Base-by-base conservation (phyloP, 177 flowering plant species). In the Tripterygium wilfordii region DNA sequence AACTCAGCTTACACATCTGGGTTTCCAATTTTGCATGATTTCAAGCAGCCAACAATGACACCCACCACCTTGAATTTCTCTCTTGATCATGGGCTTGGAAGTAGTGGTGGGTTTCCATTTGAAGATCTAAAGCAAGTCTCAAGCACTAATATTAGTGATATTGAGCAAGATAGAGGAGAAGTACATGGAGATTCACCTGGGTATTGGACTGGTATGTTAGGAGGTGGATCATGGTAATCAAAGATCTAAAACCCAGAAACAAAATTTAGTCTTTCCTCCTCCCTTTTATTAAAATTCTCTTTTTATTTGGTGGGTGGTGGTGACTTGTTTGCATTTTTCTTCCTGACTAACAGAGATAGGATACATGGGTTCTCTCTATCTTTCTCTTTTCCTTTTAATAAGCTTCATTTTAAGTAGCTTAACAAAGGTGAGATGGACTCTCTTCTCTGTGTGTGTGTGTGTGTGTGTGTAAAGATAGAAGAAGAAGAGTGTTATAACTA, bases 131-230 rank as follows among this genome's bases (percentile, higher is more conserved):
- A 38, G 24, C 42, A 38, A 41, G 82, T 57, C 27, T 62, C 92
- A 30, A 69, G 17, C 42, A 53, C 71, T 36, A 48, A n/a, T n/a
- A n/a, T n/a, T n/a, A n/a, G 21, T 20, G 53, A 49, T 53, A 51
- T 49, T 60, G 72, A 69, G 26, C 70, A 66, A 21, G 66, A 61
- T 55, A 74, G n/a, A n/a, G n/a, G n/a, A n/a, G n/a, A 64, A 36
- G 77, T 60, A 36, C 70, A 75, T 48, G 72, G 56, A 24, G 82
- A 75, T 49, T 62, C 92, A 49, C 48, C 74, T 63, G 95, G 95
- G 36, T 89, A 76, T 52, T 89, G 97, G 95, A 78, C 65, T 80
- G 92, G 95, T 42, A 79, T 83, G 76, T 50, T 83, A 48, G 92
- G 89, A 57, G 89, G 82, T 41, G 90, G 96, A 51, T 77, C 92